Base-by-base conservation (phyloP, 2,329 filamentous ascomycete genomes). In the Venturia asperata region DNA sequence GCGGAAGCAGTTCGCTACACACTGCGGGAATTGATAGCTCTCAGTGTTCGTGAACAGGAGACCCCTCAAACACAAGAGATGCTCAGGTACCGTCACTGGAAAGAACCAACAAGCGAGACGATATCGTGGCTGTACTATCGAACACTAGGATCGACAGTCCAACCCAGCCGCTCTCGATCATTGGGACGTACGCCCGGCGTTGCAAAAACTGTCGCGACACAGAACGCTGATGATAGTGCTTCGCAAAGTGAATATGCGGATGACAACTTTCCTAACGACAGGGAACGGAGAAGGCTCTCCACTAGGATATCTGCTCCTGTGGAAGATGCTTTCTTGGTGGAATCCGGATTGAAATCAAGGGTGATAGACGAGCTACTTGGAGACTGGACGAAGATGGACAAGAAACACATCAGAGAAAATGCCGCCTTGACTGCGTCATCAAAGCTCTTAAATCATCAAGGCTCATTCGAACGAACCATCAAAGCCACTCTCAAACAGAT, bases 71-170 rank as follows among this genome's bases (percentile, higher is more conserved):
- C 45, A 30, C 61, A 63, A 49, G 61, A 63, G 11, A 19, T 63
- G 15, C 61, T 63, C 34, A 24, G 19, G 19, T 63, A 49, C n/a
- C 61, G 61, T 19, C 61, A 63, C 42, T 63, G 39, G 39, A 63
- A 45, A 49, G 61, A 63, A 47, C 61, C 61, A 21, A n/a, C 42
- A 13, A 37, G 43, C 15, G 41, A 63, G 43, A 63, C 61, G 3
- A 41, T 41, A 11, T 19, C 61, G 10, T 63, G 61, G 61, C 43
- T 63, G 15, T 63, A 63, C 21, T 47, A 49, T 39, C 43, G 41
- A 34, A 63, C 61, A 27, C 15, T 63, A 9, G 17, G 41, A 6
- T 19, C 61, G 10, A 21, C 61, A 6, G 21, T 63, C 11, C 37
- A 47, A 30, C 7, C 7, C 5, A 27, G 13, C 19, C 43, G 15